Evolutionary conservation across 2,329 filamentous ascomycete genomes (phyloP).

Genomic region (Ceratocystis variospora): DNA sequence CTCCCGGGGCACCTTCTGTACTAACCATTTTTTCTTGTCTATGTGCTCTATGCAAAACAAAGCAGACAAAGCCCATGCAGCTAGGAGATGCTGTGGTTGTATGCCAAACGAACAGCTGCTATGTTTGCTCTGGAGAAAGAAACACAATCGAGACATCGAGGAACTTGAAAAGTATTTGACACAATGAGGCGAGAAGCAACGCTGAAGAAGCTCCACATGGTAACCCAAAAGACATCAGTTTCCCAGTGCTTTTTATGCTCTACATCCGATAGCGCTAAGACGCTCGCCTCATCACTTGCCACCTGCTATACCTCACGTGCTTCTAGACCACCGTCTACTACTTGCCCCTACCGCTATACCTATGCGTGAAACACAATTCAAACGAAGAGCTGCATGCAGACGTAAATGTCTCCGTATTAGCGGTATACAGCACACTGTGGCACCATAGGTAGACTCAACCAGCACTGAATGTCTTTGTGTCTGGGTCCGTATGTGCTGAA

Average conservation of each 20-base stretch:
- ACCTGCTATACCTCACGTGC: not conserved
- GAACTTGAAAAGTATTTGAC: not conserved
- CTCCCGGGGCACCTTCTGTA: no score
- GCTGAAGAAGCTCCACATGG: not conserved
- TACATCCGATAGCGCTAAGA: not conserved
- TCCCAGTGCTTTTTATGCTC: not conserved
- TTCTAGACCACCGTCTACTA: not conserved
- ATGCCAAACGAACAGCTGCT: not conserved
- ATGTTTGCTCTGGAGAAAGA: not conserved
- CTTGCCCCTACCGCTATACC: not conserved
- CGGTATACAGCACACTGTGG: not conserved
- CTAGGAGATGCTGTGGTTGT: not conserved
- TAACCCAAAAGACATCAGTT: no score
- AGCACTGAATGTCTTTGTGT: not conserved
- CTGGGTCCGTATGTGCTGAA: slow-evolving; percentile 1
- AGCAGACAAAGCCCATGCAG: not conserved
- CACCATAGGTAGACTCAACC: not conserved
- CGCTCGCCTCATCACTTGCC: not conserved
- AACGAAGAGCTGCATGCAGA: not conserved
- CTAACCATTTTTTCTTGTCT: not conserved
- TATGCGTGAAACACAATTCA: not conserved
- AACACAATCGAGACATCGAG: not conserved
- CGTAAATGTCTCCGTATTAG: not conserved
- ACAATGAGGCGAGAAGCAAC: not conserved
- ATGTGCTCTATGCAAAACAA: not conserved